Evolutionary conservation across 257 asterid species (phyloP).

Genomic region (Solanum etuberosum): DNA sequence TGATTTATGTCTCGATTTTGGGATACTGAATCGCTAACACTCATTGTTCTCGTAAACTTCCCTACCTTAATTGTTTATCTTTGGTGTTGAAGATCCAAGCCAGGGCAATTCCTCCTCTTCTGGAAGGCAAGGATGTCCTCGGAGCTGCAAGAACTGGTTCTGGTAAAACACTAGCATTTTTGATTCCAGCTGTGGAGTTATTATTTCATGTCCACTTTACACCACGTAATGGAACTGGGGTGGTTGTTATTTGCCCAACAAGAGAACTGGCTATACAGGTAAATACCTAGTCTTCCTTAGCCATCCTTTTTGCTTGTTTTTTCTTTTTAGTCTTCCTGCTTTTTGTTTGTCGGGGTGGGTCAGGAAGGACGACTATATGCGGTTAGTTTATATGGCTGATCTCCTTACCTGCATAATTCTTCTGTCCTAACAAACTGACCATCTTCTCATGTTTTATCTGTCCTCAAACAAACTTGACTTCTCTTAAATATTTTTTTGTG

Average conservation of each 20-base stretch:
- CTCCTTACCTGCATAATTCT: not conserved
- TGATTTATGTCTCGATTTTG: not conserved
- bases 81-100: slow-evolving; percentile 67
- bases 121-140: slow-evolving; percentile 83
- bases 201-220: slow-evolving; percentile 37
- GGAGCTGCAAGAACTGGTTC: slow-evolving; percentile 99
- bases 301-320: not conserved
- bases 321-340: not conserved
- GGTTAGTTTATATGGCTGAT: not conserved
- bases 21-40: not conserved
- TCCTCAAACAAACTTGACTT: not conserved
- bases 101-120: slow-evolving; percentile 72
- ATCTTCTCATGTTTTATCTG: not conserved
- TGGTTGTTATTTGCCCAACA: slow-evolving; percentile 84
- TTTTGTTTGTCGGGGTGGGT: not conserved
- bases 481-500: not conserved
- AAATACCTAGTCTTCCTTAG: not conserved
- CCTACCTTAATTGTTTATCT: not conserved
- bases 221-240: slow-evolving; percentile 90
- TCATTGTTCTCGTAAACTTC: not conserved
- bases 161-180: slow-evolving; percentile 90
- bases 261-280: slow-evolving; percentile 98
- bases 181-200: slow-evolving; percentile 84
- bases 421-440: not conserved
- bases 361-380: not conserved